phyloP scores from a whole-genome alignment of 1,284 basidiomycete species.

The Sphagnurus paluster region DNA sequence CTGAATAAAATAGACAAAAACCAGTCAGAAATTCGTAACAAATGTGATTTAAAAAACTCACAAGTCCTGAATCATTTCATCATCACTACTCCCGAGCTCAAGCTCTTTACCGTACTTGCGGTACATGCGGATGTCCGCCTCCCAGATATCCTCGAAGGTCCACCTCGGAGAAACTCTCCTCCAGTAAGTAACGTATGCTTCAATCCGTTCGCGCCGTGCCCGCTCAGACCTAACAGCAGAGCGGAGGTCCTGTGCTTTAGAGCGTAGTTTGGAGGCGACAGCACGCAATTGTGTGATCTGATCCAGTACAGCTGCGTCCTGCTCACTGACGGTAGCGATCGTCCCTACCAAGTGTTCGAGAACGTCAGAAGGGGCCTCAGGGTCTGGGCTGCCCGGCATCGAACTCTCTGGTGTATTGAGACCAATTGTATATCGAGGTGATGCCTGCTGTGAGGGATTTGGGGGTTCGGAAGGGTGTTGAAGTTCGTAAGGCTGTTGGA shows the following conservation, averaged over 20 bases:
- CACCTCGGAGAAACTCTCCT: slow-evolving; percentile 9
- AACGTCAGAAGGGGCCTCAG: slow-evolving; percentile 15
- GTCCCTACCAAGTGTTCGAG: slow-evolving; percentile 15
- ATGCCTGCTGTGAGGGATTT: background rate
- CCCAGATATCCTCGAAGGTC: slow-evolving; percentile 23
- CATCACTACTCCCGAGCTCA: slow-evolving; percentile 18
- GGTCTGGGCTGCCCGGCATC: slow-evolving; percentile 11
- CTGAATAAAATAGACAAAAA: too few relatives aligned
- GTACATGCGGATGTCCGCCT: slow-evolving; percentile 14
- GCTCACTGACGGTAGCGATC: slow-evolving; percentile 14
- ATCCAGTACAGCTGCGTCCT: slow-evolving; percentile 4
- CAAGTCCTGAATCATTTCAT: slow-evolving; percentile 5
- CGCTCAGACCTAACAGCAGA: slow-evolving; percentile 14
- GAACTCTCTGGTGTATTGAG: slow-evolving; percentile 19
- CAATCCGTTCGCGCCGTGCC: slow-evolving; percentile 16
- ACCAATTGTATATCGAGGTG: slow-evolving; percentile 8
- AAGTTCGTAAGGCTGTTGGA: too few relatives aligned
- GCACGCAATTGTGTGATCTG: slow-evolving; percentile 8
- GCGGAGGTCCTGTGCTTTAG: slow-evolving; percentile 14
- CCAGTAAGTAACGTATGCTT: slow-evolving; percentile 18
- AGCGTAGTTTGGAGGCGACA: slow-evolving; percentile 9
- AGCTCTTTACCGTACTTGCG: slow-evolving; percentile 3
- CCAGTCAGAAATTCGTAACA: too few relatives aligned
- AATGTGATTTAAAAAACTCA: too few relatives aligned
- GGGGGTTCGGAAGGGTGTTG: background rate